Percentiles rank a stretch among this genome's conserved stretches.
Conservation (phyloP, 352 stramenopile genomes). For the Phytophthora hybrid region DNA sequence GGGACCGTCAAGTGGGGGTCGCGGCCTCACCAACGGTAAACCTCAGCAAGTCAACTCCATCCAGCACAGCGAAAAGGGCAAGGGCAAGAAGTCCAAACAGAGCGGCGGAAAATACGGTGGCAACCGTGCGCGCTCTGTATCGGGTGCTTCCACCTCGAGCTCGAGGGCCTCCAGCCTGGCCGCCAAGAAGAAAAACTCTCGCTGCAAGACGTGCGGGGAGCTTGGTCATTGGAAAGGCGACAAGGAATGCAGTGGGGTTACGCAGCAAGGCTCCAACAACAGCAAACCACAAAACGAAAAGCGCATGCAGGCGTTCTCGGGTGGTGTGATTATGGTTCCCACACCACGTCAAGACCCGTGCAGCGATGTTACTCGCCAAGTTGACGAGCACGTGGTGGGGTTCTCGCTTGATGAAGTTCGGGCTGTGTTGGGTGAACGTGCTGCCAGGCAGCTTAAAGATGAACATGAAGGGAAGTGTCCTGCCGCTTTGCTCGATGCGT, state of each 20-base stretch:
- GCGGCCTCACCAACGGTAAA: neutral
- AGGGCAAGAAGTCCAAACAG: neutral
- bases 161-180: neutral
- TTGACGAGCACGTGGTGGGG: neutral
- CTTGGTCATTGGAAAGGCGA: conserved; percentile 1
- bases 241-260: neutral
- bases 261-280: neutral
- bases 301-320: conserved; percentile 6
- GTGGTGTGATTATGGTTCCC: neutral
- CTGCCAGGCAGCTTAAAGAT: neutral
- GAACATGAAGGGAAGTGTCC: too few species aligned
- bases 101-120: conserved; percentile 8
- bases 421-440: neutral
- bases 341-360: neutral
- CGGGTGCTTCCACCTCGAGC: neutral
- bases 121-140: conserved; percentile 1
- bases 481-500: neutral
- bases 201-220: neutral
- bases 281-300: neutral
- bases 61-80: neutral
- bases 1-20: neutral
- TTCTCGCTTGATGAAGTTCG: neutral
- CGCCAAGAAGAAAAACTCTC: conserved; percentile 8
- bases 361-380: neutral
- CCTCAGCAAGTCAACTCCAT: conserved; percentile 11